Evolutionary conservation across 371 early-diverging fungal genomes (phyloP).

Genomic region (Sporodiniella umbellata): DNA sequence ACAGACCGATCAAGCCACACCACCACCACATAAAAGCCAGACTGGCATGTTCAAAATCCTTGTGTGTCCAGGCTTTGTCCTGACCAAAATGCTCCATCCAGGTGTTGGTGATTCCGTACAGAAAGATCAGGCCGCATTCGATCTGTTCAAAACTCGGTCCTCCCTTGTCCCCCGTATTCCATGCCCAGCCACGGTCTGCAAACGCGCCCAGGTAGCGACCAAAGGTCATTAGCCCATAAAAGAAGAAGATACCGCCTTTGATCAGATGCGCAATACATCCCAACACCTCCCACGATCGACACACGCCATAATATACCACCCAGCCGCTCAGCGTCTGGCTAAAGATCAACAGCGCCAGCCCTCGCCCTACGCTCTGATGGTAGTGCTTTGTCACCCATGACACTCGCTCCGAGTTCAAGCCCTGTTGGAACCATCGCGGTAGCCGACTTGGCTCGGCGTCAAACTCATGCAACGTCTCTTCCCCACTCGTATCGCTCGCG

Average conservation of each 20-base stretch:
- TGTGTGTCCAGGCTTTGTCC: slow-evolving; percentile 53
- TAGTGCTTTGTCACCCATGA: too few relatives aligned
- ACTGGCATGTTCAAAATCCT: slow-evolving; percentile 64
- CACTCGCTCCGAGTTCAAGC: too few relatives aligned
- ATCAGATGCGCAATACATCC: slow-evolving; percentile 51
- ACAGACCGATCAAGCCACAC: slow-evolving; percentile 56
- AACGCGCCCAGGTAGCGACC: slow-evolving; percentile 48
- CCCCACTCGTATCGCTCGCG: too few relatives aligned
- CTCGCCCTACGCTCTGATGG: slow-evolving; percentile 36
- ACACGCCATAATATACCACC: slow-evolving; percentile 49
- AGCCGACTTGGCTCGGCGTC: too few relatives aligned
- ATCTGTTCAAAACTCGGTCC: slow-evolving; percentile 49
- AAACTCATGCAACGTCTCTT: too few relatives aligned
- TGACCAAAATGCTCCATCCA: slow-evolving; percentile 65
- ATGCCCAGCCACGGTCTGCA: slow-evolving; percentile 49
- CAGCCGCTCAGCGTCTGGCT: slow-evolving; percentile 45
- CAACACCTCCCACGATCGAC: slow-evolving; percentile 41
- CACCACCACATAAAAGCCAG: slow-evolving; percentile 69
- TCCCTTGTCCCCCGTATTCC: slow-evolving; percentile 39
- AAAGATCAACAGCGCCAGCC: slow-evolving; percentile 43
- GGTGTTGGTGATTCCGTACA: slow-evolving; percentile 63
- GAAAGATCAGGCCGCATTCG: slow-evolving; percentile 45
- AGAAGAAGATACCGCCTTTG: slow-evolving; percentile 51
- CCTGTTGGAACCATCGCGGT: too few relatives aligned
- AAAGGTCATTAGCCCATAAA: slow-evolving; percentile 45